A percentile compares a stretch with the other conserved stretches of the same genome.
Conservation (phyloP, 352 stramenopile species). For the Phytopythium helicoides region DNA sequence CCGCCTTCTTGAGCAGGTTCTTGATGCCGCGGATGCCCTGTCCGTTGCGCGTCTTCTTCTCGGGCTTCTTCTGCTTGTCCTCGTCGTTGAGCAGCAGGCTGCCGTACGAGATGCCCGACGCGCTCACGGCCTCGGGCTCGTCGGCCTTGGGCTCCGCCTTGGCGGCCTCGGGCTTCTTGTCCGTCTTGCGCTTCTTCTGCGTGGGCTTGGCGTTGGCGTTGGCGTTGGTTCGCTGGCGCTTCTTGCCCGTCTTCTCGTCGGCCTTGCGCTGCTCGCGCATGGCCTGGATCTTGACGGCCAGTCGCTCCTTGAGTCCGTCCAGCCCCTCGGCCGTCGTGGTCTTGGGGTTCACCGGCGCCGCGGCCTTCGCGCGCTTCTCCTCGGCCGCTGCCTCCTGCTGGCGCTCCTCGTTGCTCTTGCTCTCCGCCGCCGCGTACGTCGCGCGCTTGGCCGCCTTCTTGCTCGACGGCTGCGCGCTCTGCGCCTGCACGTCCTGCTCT, state of each 20-base stretch:
- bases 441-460: slow-evolving; percentile 71
- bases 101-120: slow-evolving; percentile 68
- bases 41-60: slow-evolving; percentile 69
- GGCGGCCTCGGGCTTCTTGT: slow-evolving; percentile 21
- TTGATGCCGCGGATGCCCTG: slow-evolving; percentile 68
- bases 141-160: slow-evolving; percentile 20
- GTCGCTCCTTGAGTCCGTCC: slow-evolving; percentile 61
- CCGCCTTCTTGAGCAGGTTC: slow-evolving; percentile 81
- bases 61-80: slow-evolving; percentile 39
- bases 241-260: slow-evolving; percentile 58
- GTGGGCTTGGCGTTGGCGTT: slow-evolving; percentile 29
- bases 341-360: slow-evolving; percentile 40
- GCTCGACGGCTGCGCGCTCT: slow-evolving; percentile 45
- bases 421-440: slow-evolving; percentile 63
- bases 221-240: slow-evolving; percentile 30
- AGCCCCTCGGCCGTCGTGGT: slow-evolving; percentile 35
- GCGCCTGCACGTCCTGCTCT: slow-evolving; percentile 54
- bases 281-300: slow-evolving; percentile 66
- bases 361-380: slow-evolving; percentile 45
- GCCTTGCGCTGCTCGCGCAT: slow-evolving; percentile 75
- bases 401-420: slow-evolving; percentile 63
- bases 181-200: slow-evolving; percentile 58
- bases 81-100: slow-evolving; percentile 64
- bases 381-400: slow-evolving; percentile 45
- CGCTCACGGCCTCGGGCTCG: slow-evolving; percentile 11